Conservation (phyloP, 345 rosid genomes). For the Linum tenue region DNA sequence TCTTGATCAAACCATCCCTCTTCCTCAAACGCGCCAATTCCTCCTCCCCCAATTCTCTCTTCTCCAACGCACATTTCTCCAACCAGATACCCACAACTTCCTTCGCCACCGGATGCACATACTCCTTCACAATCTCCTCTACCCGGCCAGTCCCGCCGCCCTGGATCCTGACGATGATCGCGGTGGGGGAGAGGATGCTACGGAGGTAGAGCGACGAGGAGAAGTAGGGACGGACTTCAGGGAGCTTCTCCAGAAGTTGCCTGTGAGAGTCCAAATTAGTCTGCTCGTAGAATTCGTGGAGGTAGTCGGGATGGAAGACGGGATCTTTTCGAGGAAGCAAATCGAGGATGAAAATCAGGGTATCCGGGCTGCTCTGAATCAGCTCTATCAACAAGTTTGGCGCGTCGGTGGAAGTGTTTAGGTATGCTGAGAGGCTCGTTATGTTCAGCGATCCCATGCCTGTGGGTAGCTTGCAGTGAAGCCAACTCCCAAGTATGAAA, state of each 20-base stretch:
- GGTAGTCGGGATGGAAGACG: slow-evolving; percentile 55
- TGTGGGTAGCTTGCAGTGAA: slow-evolving; percentile 59
- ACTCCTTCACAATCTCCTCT: slow-evolving; percentile 5
- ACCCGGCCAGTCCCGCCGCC: background rate
- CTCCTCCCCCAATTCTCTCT: background rate
- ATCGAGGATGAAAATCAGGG: slow-evolving; percentile 62
- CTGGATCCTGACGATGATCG: slow-evolving; percentile 16
- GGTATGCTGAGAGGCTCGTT: slow-evolving; percentile 61
- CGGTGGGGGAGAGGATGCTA: slow-evolving; percentile 19
- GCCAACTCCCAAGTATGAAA: slow-evolving; percentile 79
- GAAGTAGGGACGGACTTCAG: slow-evolving; percentile 45
- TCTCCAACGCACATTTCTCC: slow-evolving; percentile 4
- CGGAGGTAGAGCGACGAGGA: slow-evolving; percentile 68
- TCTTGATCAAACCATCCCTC: slow-evolving; percentile 19
- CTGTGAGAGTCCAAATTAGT: slow-evolving; percentile 51
- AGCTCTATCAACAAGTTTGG: slow-evolving; percentile 74
- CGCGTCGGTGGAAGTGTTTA: slow-evolving; percentile 62
- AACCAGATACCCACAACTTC: slow-evolving; percentile 17
- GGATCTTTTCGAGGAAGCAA: slow-evolving; percentile 76
- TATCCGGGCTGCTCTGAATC: slow-evolving; percentile 51
- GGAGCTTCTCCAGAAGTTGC: slow-evolving; percentile 41
- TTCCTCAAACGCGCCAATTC: slow-evolving; percentile 15
- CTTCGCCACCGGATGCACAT: slow-evolving; percentile 1
- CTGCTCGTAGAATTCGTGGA: slow-evolving; percentile 53
- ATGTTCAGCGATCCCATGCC: slow-evolving; percentile 58